A percentile compares a stretch with the other conserved stretches of the same genome.
phyloP scores from a whole-genome alignment of 1,284 basidiomycete genomes.

The Xerocomus cyaneibrunnescens region DNA sequence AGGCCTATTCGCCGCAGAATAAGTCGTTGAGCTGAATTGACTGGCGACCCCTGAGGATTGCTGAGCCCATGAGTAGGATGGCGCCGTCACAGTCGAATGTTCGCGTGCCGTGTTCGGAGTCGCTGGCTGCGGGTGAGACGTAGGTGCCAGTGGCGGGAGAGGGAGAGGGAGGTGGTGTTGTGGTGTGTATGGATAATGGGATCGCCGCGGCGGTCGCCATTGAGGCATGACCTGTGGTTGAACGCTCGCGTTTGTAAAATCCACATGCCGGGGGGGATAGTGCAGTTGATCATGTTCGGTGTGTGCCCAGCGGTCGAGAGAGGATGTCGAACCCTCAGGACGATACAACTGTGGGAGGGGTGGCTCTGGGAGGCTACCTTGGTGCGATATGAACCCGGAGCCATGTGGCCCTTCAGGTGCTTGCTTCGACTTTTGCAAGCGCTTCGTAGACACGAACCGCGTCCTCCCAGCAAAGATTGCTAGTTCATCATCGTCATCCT shows the following conservation, averaged over 20 bases:
- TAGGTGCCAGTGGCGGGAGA: conserved; percentile 10
- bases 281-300: conserved; percentile 14
- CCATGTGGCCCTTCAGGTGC: conserved; percentile 9
- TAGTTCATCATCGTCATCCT: conserved; percentile 58
- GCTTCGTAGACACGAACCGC: conserved; percentile 48
- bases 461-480: conserved; percentile 61
- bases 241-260: conserved; percentile 8
- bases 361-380: conserved; percentile 5
- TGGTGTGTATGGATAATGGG: conserved; percentile 30
- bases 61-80: conserved; percentile 21
- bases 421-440: conserved; percentile 16
- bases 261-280: conserved; percentile 7
- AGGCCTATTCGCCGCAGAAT: conserved; percentile 4
- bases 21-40: conserved; percentile 10
- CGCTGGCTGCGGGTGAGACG: conserved; percentile 12
- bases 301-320: conserved; percentile 20
- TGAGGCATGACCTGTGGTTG: conserved; percentile 20
- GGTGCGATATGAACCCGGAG: conserved; percentile 4
- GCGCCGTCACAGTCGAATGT: conserved; percentile 6
- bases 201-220: conserved; percentile 32
- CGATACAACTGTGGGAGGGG: conserved; percentile 21
- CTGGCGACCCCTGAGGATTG: conserved; percentile 5
- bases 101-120: conserved; percentile 12
- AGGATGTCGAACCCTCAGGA: conserved; percentile 16
- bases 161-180: conserved; percentile 18